A percentile compares a stretch with the other conserved stretches of the same genome.
Conservation (phyloP, 2,329 filamentous ascomycete genomes). For the Xylariaceae sp. region DNA sequence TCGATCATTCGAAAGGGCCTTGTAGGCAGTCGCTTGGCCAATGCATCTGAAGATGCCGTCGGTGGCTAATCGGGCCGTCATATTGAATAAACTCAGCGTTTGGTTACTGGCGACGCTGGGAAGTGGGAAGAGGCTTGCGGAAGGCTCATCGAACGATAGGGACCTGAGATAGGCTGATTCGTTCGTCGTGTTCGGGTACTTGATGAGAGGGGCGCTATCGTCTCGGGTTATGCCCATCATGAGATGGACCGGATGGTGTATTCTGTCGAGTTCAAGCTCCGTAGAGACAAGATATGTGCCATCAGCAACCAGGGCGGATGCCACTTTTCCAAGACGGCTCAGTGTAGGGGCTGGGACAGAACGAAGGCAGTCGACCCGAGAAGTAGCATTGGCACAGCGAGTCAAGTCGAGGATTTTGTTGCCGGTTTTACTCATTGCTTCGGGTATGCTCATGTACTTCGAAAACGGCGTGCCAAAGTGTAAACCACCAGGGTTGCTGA, state of each 20-base stretch:
- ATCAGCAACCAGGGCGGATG: constrained; percentile 53
- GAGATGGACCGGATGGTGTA: constrained; percentile 45
- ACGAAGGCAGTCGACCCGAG: constrained; percentile 49
- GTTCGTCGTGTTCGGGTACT: constrained; percentile 37
- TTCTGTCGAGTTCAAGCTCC: constrained; percentile 42
- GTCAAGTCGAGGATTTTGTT: constrained; percentile 46
- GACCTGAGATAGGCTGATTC: constrained; percentile 32
- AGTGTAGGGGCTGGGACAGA: constrained; percentile 40
- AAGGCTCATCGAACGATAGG: constrained; percentile 30
- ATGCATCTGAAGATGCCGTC: constrained; percentile 56
- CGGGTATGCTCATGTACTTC: constrained; percentile 50
- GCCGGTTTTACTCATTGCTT: constrained; percentile 45
- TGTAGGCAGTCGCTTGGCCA: constrained; percentile 52
- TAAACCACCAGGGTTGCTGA: constrained; percentile 38
- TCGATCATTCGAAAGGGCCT: constrained; percentile 39
- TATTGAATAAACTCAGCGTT: constrained; percentile 51
- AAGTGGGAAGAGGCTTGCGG: constrained; percentile 44
- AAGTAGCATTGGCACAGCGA: constrained; percentile 45
- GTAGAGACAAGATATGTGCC: constrained; percentile 47
- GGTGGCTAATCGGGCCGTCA: constrained; percentile 49
- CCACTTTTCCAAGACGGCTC: constrained; percentile 35
- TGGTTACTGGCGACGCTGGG: constrained; percentile 38
- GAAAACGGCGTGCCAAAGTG: constrained; percentile 55
- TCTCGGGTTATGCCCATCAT: constrained; percentile 52
- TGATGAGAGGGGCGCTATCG: constrained; percentile 51